Evolutionary conservation across 2,329 filamentous ascomycete species (phyloP).

Genomic region (Metarhizium album): DNA sequence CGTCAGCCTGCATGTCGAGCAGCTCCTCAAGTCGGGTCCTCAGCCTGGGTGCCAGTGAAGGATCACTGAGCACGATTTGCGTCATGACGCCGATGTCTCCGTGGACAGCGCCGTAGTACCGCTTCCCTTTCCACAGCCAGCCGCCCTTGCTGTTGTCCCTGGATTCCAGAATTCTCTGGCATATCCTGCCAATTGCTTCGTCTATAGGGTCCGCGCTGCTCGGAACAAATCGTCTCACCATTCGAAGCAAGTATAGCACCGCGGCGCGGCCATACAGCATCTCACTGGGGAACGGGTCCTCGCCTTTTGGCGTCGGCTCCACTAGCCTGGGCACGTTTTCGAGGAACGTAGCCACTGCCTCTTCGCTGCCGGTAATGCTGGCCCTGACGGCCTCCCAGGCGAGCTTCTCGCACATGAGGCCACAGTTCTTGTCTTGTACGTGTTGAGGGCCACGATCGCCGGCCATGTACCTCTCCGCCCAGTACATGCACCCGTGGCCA

Average conservation of each 20-base stretch:
- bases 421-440: constrained; percentile 34
- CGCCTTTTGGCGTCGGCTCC: constrained; percentile 11
- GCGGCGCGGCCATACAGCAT: constrained; percentile 58
- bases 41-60: constrained; percentile 41
- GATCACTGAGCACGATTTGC: constrained; percentile 52
- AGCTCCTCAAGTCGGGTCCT: constrained; percentile 41
- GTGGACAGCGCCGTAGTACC: constrained; percentile 56
- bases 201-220: constrained; percentile 38
- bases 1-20: constrained; percentile 47
- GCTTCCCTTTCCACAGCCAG: constrained; percentile 55
- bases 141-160: constrained; percentile 27
- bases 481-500: constrained; percentile 30
- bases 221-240: constrained; percentile 47
- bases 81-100: constrained; percentile 60
- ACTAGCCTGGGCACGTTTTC: constrained; percentile 25
- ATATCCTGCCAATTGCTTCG: constrained; percentile 43
- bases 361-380: constrained; percentile 27
- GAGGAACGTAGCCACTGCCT: constrained; percentile 29
- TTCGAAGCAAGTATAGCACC: constrained; percentile 54
- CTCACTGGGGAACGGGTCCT: constrained; percentile 42
- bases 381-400: constrained; percentile 34
- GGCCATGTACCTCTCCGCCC: constrained; percentile 37
- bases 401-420: constrained; percentile 38
- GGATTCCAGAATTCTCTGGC: constrained; percentile 46
- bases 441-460: constrained; percentile 22